These are phyloP conservation scores for Circinella umbellata DNA, from an alignment of 371 early-diverging fungal genomes.

Conservation along the genomic window DNA sequence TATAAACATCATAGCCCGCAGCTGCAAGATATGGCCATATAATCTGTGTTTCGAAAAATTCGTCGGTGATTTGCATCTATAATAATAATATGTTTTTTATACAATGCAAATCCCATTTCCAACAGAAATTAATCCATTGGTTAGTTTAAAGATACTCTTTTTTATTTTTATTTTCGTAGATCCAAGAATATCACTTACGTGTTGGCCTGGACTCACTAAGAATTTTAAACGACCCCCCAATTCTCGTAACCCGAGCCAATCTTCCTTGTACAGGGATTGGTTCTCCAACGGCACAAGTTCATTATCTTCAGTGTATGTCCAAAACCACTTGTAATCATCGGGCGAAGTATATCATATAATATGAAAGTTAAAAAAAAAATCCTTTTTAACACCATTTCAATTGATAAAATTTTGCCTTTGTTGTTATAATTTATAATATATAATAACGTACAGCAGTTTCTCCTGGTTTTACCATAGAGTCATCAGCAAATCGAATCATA, in stretches of 20 bases:
- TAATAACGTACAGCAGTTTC: conserved; percentile 66
- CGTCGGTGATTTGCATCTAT: conserved; percentile 65
- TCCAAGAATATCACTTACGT: conserved; percentile 58
- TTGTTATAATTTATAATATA: too few species aligned
- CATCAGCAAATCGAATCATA: conserved; percentile 78
- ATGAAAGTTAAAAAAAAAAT: too few species aligned
- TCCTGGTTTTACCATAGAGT: conserved; percentile 79
- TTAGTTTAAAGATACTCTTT: not conserved
- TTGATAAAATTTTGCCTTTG: too few species aligned
- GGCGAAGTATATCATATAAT: too few species aligned
- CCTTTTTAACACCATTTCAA: too few species aligned
- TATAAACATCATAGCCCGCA: not conserved
- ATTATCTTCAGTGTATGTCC: conserved; percentile 60
- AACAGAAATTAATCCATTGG: not conserved
- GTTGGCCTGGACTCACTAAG: conserved; percentile 67
- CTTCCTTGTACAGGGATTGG: conserved; percentile 65
- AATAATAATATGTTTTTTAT: too few species aligned
- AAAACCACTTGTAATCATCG: conserved; percentile 70
- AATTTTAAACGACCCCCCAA: conserved; percentile 59
- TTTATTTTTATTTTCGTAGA: not conserved
- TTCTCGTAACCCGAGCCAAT: conserved; percentile 74
- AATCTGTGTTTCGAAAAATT: conserved; percentile 52
- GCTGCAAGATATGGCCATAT: conserved; percentile 53
- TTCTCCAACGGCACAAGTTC: conserved; percentile 58
- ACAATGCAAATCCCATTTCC: too few species aligned